Percentiles rank a stretch among this genome's conserved stretches.
Evolutionary conservation across 2,329 filamentous ascomycete genomes (phyloP).

Genomic region (Aureobasidium mangrovei): DNA sequence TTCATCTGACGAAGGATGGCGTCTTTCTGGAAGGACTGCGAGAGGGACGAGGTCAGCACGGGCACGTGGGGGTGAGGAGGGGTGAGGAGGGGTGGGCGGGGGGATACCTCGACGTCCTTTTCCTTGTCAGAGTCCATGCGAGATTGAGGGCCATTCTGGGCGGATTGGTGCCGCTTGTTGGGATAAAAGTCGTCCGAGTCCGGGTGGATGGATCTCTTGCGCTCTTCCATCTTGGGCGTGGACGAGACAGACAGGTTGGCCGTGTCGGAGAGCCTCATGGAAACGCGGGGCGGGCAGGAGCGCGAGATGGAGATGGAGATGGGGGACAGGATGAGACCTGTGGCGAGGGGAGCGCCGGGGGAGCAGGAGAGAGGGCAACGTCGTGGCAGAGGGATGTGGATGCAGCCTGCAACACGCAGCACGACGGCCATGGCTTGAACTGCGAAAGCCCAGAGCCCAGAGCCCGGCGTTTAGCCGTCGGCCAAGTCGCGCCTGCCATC

Average conservation of each 20-base stretch:
- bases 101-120: slow-evolving; percentile 59
- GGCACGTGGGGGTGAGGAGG: slow-evolving; percentile 16
- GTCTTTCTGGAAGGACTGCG: slow-evolving; percentile 84
- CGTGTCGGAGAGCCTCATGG: slow-evolving; percentile 80
- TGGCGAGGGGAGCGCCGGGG: too few relatives aligned
- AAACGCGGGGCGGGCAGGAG: slow-evolving; percentile 36
- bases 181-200: slow-evolving; percentile 76
- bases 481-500: too few relatives aligned
- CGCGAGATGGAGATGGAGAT: slow-evolving; percentile 24
- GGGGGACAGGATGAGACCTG: background rate
- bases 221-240: slow-evolving; percentile 96
- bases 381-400: too few relatives aligned
- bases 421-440: too few relatives aligned
- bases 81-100: background rate
- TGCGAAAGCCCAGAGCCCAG: too few relatives aligned
- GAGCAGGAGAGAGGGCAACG: too few relatives aligned
- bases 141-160: slow-evolving; percentile 64
- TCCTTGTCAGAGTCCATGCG: slow-evolving; percentile 57
- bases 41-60: slow-evolving; percentile 7
- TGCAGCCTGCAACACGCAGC: too few relatives aligned
- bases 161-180: slow-evolving; percentile 74
- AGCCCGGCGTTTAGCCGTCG: too few relatives aligned
- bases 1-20: slow-evolving; percentile 96
- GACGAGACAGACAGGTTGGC: slow-evolving; percentile 67
- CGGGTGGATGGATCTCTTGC: slow-evolving; percentile 84